Conservation (phyloP, 1,284 basidiomycete genomes). For the Cutaneotrichosporon sp. region DNA sequence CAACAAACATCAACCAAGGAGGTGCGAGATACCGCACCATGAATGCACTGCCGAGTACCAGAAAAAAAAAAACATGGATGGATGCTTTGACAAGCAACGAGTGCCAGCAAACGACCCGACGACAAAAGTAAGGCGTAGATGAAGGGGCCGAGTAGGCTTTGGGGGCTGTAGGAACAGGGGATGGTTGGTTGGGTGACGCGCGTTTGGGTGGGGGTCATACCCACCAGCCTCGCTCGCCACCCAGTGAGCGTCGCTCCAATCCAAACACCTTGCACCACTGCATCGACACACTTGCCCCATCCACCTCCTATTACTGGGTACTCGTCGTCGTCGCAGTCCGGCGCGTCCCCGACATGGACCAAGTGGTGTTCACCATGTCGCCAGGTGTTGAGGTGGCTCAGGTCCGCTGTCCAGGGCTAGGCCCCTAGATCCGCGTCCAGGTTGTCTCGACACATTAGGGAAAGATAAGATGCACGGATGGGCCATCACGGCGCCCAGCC, state of each 20-base stretch:
- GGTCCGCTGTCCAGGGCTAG: conserved; percentile 26
- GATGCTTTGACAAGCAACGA: too few relatives aligned
- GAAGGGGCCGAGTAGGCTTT: background rate
- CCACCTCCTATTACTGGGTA: background rate
- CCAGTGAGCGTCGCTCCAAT: background rate
- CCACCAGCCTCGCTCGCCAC: background rate
- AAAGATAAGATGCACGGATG: conserved; percentile 29
- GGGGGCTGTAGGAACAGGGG: background rate
- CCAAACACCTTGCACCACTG: background rate
- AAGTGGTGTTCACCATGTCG: background rate
- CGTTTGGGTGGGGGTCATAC: background rate
- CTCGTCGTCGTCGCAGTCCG: background rate
- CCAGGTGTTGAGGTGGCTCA: conserved; percentile 18
- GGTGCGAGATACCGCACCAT: background rate
- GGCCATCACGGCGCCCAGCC: background rate
- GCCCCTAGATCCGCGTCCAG: conserved; percentile 30
- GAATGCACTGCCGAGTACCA: background rate
- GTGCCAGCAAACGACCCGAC: too few relatives aligned
- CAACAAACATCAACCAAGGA: background rate
- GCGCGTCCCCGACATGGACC: background rate
- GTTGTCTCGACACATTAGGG: conserved; percentile 28
- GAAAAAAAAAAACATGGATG: too few relatives aligned
- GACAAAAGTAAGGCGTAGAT: background rate
- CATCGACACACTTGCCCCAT: background rate
- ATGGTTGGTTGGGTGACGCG: background rate